These are phyloP conservation scores for Daldinia vernicosa DNA, from an alignment of 495 filamentous ascomycete species.

Conservation along the genomic window DNA sequence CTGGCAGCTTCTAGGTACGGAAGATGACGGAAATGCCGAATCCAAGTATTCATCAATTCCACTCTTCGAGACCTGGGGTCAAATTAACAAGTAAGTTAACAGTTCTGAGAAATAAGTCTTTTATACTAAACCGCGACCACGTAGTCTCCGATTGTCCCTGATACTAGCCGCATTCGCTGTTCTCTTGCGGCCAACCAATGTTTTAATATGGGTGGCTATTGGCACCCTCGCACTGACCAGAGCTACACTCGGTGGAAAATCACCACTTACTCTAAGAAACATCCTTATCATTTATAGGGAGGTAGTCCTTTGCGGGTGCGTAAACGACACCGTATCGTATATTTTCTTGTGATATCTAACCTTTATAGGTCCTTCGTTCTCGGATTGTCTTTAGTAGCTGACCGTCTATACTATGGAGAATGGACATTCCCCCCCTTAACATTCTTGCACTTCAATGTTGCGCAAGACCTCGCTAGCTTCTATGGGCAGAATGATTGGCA, in stretches of 20 bases:
- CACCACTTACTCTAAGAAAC: constrained; percentile 53
- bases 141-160: constrained; percentile 73
- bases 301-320: constrained; percentile 70
- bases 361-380: constrained; percentile 59
- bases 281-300: constrained; percentile 68
- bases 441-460: constrained; percentile 93
- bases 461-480: constrained; percentile 84
- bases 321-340: background rate
- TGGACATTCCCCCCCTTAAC: constrained; percentile 92
- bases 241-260: constrained; percentile 49
- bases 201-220: constrained; percentile 80
- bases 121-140: constrained; percentile 13
- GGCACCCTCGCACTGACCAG: constrained; percentile 55
- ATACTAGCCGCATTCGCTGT: constrained; percentile 82
- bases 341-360: constrained; percentile 45
- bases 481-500: constrained; percentile 93
- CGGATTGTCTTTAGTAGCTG: constrained; percentile 69
- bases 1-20: constrained; percentile 66
- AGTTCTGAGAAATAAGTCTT: background rate
- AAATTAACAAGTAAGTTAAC: constrained; percentile 47
- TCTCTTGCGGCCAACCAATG: constrained; percentile 89
- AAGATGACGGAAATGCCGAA: constrained; percentile 45
- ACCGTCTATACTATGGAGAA: constrained; percentile 81
- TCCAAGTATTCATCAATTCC: constrained; percentile 34
- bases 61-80: constrained; percentile 38